Evolutionary conservation across 2,329 filamentous ascomycete genomes (phyloP), one percentile per base, ranked within the genome.

Genomic region (Colletotrichum higginsianum): DNA sequence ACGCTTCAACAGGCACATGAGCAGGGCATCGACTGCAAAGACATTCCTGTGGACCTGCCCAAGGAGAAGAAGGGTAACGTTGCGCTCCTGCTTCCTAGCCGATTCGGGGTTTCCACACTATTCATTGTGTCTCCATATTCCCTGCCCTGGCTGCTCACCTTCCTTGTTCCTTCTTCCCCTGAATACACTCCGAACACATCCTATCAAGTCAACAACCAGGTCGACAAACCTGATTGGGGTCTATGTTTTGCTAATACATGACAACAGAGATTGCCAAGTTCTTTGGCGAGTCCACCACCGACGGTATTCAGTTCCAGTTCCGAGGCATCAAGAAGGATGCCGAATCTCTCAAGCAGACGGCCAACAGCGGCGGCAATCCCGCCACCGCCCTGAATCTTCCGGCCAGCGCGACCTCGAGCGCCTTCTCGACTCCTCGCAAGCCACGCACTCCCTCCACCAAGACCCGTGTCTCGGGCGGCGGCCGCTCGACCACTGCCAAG

Each of bases 231-330:
- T 38, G 35, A 38, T 11, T 11, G 35, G 9, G 35, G 2, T 38
- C 35, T 38, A 38, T 38, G 35, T 38, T 9, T 40, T 58, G 40
- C 21, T 53, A 9, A 58, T 44, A 5, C 21, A 2, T 44, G 16
- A 13, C 12, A 16, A 61, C 72, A 91, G 89, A 89, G 53, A 90
- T 91, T 61, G 85, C 87, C 71, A 88, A 86, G 72, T 86, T 87
- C 79, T 91, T 89, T 74, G 89, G 89, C 35, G 88, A 89, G 67
- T 89, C 87, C 4, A 91, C 89, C 0, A 77, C 83, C 0, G 84
- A 85, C 23, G 89, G 89, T 11, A 85, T 91, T n/a, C 85, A 86
- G 74, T 91, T 89, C 77, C 89, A 91, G 75, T 90, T 91, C 76
- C 85, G 89, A 1, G 72, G 78, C 30, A 86, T 91, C 80, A 90